A percentile compares a stretch with the other conserved stretches of the same genome.
Evolutionary conservation across 2,329 filamentous ascomycete genomes (phyloP).

Genomic region (Ceratocystis variospora): DNA sequence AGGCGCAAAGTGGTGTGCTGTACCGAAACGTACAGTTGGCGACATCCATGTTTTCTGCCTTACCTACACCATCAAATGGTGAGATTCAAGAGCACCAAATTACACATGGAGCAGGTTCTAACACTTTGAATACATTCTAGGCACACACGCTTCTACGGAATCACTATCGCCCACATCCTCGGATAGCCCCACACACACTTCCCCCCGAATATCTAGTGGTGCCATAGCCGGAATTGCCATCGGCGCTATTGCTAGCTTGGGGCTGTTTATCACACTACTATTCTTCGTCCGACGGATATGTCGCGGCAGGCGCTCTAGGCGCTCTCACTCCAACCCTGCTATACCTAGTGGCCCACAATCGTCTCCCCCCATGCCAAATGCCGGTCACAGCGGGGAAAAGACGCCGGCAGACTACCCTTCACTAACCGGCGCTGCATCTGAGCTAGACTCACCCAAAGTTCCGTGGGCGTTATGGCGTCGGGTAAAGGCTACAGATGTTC

Average conservation of each 20-base stretch:
- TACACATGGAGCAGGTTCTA: background rate
- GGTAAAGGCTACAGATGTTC: background rate
- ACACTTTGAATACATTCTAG: background rate
- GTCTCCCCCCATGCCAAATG: background rate
- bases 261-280: background rate
- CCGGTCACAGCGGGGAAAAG: background rate
- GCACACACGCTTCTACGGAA: background rate
- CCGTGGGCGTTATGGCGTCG: constrained; percentile 11
- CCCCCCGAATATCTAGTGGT: background rate
- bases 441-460: background rate
- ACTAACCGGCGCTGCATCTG: background rate
- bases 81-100: no score
- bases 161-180: background rate
- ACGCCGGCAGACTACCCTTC: background rate
- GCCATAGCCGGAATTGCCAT: constrained; percentile 15
- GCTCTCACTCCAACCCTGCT: background rate
- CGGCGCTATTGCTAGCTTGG: background rate
- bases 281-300: background rate
- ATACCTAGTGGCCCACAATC: background rate
- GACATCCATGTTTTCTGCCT: background rate
- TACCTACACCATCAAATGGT: background rate
- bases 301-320: background rate
- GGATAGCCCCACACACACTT: background rate
- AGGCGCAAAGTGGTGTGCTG: background rate
- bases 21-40: background rate